Evolutionary conservation across 1,139 yeast genomes (phyloP).

Genomic region (Meyerozyma guilliermondii): DNA sequence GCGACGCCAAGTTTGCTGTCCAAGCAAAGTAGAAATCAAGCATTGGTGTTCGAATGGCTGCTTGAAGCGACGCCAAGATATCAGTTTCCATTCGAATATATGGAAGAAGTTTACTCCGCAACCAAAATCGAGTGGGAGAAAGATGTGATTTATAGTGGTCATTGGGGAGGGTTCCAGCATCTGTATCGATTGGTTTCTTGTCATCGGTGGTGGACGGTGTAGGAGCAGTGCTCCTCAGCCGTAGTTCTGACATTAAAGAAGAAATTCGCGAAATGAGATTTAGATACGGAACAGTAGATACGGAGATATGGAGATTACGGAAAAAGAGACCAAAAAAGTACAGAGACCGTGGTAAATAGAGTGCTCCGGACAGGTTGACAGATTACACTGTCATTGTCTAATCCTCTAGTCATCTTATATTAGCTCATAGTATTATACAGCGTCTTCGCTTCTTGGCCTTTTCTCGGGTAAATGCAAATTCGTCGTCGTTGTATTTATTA

Average conservation of each 20-base stretch:
- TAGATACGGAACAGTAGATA: too few species aligned
- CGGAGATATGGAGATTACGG: too few species aligned
- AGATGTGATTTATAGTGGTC: conserved; percentile 61
- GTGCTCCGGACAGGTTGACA: too few species aligned
- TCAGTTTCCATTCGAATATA: conserved; percentile 65
- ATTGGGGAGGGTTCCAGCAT: conserved; percentile 69
- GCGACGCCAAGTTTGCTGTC: conserved; percentile 88
- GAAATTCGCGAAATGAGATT: not conserved
- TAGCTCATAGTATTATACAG: conserved; percentile 34
- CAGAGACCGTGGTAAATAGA: too few species aligned
- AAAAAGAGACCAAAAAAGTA: too few species aligned
- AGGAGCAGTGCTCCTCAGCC: not conserved
- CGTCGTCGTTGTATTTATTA: conserved; percentile 33
- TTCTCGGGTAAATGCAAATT: conserved; percentile 37
- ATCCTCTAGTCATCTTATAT: too few species aligned
- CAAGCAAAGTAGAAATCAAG: conserved; percentile 79
- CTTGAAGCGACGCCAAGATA: conserved; percentile 55
- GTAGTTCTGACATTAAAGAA: not conserved
- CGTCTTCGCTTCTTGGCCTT: conserved; percentile 24
- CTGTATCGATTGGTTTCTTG: conserved; percentile 17
- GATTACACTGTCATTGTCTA: too few species aligned
- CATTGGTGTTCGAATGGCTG: conserved; percentile 39
- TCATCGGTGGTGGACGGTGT: not conserved
- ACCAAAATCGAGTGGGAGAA: conserved; percentile 51
- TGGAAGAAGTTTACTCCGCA: conserved; percentile 56